These are phyloP conservation scores for Aspergillus nidulans DNA, from an alignment of 495 filamentous ascomycete species.

Conservation along the genomic window DNA sequence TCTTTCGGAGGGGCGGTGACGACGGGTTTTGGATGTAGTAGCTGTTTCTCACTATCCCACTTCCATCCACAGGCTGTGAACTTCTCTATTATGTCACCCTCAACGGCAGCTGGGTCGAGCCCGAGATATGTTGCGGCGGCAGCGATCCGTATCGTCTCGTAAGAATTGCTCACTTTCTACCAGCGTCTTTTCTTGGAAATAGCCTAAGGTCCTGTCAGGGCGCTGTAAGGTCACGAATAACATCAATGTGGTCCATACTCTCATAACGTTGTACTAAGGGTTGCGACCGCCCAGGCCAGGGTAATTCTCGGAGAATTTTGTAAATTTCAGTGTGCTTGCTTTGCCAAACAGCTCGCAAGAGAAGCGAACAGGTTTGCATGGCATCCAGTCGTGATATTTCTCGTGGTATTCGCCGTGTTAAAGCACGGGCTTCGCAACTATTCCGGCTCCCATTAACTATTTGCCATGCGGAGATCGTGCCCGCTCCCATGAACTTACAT, in stretches of 20 bases:
- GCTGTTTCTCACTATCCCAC: conserved; percentile 35
- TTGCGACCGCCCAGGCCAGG: conserved; percentile 39
- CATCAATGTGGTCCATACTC: conserved; percentile 22
- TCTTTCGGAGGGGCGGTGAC: conserved; percentile 24
- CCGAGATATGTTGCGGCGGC: conserved; percentile 45
- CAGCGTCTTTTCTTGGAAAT: conserved; percentile 47
- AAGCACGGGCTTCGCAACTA: conserved; percentile 50
- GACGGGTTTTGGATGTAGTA: conserved; percentile 39
- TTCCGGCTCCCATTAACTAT: conserved; percentile 8
- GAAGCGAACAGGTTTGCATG: conserved; percentile 40
- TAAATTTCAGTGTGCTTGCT: conserved; percentile 41
- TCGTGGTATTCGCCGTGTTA: conserved; percentile 46
- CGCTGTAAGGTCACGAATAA: not conserved
- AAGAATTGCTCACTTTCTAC: conserved; percentile 44
- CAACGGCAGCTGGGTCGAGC: conserved; percentile 31
- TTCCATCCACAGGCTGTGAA: conserved; percentile 43
- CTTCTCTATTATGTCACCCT: conserved; percentile 32
- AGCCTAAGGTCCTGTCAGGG: conserved; percentile 39
- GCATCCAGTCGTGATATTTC: conserved; percentile 33
- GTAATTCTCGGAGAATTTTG: conserved; percentile 32
- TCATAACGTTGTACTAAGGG: conserved; percentile 42
- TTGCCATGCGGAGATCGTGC: not conserved
- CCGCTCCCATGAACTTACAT: conserved; percentile 29
- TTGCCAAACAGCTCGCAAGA: conserved; percentile 50
- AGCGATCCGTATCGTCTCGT: conserved; percentile 45